Conservation (phyloP, 495 filamentous ascomycete genomes). For the Sporormia fimetaria region DNA sequence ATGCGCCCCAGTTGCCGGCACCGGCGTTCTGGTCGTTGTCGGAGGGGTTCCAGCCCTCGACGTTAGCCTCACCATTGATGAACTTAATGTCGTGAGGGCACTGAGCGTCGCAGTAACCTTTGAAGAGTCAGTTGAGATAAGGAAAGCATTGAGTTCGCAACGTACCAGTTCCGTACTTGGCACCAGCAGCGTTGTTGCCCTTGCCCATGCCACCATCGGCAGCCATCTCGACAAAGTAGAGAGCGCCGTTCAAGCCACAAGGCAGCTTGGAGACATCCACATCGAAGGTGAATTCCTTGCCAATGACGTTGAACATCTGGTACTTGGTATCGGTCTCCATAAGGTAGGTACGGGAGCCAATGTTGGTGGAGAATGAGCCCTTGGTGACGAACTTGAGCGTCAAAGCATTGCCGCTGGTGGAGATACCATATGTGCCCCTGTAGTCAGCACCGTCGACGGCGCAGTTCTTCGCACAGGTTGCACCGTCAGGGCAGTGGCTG, state of each 20-base stretch:
- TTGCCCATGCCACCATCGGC: conserved; percentile 42
- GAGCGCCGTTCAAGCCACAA: conserved; percentile 58
- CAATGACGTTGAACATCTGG: conserved; percentile 47
- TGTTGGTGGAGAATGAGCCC: conserved; percentile 30
- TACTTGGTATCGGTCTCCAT: conserved; percentile 48
- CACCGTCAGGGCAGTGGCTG: conserved; percentile 30
- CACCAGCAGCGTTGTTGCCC: conserved; percentile 48
- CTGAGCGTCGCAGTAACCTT: conserved; percentile 58
- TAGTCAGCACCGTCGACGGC: conserved; percentile 35
- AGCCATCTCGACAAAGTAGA: conserved; percentile 58
- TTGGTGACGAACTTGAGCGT: conserved; percentile 29
- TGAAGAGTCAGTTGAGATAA: not conserved
- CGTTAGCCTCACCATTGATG: conserved; percentile 44
- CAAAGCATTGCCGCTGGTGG: conserved; percentile 25
- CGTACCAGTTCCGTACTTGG: conserved; percentile 49
- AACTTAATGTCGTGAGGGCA: conserved; percentile 44
- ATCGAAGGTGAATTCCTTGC: conserved; percentile 52
- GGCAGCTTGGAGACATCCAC: conserved; percentile 52
- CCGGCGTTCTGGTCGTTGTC: conserved; percentile 51
- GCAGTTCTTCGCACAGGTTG: conserved; percentile 33
- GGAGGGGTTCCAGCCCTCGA: conserved; percentile 49
- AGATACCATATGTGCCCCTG: conserved; percentile 31
- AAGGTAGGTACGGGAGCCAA: conserved; percentile 50
- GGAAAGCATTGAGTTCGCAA: not conserved
- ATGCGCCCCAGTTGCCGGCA: conserved; percentile 38